phyloP scores from a whole-genome alignment of 306 rosid genomes.

The Glycine soja region DNA sequence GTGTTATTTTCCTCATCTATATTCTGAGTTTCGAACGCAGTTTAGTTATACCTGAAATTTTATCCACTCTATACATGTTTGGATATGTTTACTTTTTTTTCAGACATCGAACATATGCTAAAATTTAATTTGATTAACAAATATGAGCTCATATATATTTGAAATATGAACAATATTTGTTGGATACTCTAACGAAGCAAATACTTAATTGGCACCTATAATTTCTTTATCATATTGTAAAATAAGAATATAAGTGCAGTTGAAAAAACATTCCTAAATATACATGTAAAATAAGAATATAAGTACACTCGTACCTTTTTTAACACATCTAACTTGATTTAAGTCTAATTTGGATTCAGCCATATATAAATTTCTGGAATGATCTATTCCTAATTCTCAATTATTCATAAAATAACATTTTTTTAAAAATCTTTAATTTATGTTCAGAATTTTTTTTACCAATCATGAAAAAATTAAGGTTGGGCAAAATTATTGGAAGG shows the following conservation, averaged over 20 bases:
- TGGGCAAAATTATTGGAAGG: too few relatives aligned
- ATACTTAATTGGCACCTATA: too few relatives aligned
- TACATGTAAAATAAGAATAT: not conserved
- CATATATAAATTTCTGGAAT: not conserved
- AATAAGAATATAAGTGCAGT: not conserved
- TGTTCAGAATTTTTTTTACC: too few relatives aligned
- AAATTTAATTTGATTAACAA: not conserved
- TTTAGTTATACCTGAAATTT: too few relatives aligned
- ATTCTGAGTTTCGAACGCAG: too few relatives aligned
- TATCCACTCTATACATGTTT: too few relatives aligned
- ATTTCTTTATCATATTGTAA: not conserved
- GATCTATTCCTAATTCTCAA: not conserved
- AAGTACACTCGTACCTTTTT: not conserved
- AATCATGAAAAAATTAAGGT: too few relatives aligned
- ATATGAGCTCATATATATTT: too few relatives aligned
- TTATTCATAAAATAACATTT: not conserved
- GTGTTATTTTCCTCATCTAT: not conserved
- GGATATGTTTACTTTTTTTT: too few relatives aligned
- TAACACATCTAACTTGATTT: not conserved
- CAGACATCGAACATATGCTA: too few relatives aligned
- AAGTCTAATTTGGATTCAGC: not conserved
- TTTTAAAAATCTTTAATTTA: too few relatives aligned
- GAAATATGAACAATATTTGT: too few relatives aligned
- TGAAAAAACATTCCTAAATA: not conserved
- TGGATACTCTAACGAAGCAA: not conserved